Evolutionary conservation across 257 asterid species (phyloP).

Genomic region (Gentiana macrophylla): DNA sequence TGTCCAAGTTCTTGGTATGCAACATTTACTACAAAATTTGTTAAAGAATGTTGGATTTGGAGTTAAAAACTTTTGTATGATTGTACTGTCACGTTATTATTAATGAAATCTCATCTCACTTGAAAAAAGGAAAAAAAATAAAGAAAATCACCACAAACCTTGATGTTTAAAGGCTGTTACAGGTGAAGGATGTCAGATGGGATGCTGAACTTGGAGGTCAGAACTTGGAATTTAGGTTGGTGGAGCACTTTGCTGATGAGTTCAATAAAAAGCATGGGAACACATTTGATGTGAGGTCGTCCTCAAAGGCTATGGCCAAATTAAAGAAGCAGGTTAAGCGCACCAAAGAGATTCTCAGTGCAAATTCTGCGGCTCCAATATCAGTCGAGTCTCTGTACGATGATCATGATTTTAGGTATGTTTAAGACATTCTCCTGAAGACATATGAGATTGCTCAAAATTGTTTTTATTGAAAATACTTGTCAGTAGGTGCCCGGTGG

Average conservation of each 20-base stretch:
- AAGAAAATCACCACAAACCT: constrained; percentile 1
- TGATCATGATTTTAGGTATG: constrained; percentile 89
- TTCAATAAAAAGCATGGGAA: constrained; percentile 82
- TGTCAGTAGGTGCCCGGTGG: no score
- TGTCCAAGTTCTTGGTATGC: no score
- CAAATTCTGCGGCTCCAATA: constrained; percentile 85
- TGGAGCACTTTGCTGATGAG: constrained; percentile 85
- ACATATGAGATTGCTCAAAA: no score
- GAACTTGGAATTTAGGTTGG: constrained; percentile 80
- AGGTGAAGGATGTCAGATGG: constrained; percentile 98
- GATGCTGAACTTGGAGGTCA: constrained; percentile 94
- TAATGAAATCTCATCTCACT: no score
- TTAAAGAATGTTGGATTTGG: no score
- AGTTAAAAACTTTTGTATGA: no score
- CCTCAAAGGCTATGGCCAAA: constrained; percentile 94
- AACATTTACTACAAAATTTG: no score
- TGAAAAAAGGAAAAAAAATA: no score
- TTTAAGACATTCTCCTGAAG: background rate
- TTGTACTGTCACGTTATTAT: no score
- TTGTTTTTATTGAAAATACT: no score
- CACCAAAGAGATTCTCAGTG: constrained; percentile 94
- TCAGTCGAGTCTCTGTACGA: constrained; percentile 90
- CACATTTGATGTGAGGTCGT: constrained; percentile 68
- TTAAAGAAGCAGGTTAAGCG: constrained; percentile 96
- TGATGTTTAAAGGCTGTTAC: constrained; percentile 22